phyloP scores from a whole-genome alignment of 371 early-diverging fungal genomes.

The Capillidium heterosporum region DNA sequence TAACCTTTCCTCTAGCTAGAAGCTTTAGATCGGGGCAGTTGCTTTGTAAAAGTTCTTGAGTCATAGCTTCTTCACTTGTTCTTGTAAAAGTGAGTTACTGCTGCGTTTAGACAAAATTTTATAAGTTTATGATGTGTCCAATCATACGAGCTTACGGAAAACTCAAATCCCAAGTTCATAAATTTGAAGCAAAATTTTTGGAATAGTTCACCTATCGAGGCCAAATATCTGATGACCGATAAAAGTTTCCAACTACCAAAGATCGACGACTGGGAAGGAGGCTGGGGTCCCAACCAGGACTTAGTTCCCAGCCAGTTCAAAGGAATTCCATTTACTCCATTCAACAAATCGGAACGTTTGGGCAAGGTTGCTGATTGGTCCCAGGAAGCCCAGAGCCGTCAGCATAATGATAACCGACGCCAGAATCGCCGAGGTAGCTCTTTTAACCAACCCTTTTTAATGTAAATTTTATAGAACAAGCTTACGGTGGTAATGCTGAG shows the following conservation, averaged over 20 bases:
- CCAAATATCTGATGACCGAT: no score
- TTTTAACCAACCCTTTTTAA: neutral
- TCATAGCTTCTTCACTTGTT: no score
- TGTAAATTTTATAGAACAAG: conserved; percentile 27
- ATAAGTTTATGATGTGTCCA: no score
- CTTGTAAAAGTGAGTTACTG: no score
- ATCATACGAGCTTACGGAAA: no score
- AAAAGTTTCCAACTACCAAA: conserved; percentile 39
- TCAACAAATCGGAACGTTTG: conserved; percentile 85
- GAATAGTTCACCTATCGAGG: no score
- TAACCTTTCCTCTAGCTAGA: conserved; percentile 87
- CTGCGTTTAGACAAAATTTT: no score
- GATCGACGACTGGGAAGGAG: conserved; percentile 43
- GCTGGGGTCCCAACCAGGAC: conserved; percentile 54
- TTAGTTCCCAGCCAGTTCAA: conserved; percentile 38
- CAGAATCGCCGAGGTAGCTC: neutral
- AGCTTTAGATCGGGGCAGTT: conserved; percentile 83
- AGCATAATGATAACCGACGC: neutral
- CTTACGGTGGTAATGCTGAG: conserved; percentile 71
- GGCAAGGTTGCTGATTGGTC: conserved; percentile 89
- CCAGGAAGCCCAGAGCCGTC: conserved; percentile 29
- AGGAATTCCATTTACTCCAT: conserved; percentile 90
- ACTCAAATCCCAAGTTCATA: no score
- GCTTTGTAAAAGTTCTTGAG: conserved; percentile 1
- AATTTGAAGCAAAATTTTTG: no score